These are phyloP conservation scores for Corylus avellana DNA, from an alignment of 306 rosid genomes.

Conservation along the genomic window DNA sequence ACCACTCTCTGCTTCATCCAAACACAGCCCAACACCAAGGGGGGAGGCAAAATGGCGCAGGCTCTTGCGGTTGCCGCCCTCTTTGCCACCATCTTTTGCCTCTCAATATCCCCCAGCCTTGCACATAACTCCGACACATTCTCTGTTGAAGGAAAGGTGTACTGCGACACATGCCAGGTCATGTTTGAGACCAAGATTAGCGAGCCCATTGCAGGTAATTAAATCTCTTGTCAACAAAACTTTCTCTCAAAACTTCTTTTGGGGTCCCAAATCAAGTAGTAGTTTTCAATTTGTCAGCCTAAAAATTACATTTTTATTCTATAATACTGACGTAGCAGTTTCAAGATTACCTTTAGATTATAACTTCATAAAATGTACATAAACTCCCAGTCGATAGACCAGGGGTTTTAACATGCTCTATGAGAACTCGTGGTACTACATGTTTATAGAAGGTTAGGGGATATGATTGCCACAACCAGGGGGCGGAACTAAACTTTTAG, in stretches of 20 bases:
- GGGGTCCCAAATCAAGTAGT: background rate
- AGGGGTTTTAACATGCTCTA: no score
- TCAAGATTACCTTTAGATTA: no score
- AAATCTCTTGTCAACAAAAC: background rate
- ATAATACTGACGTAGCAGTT: no score
- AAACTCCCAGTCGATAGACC: no score
- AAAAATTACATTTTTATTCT: no score
- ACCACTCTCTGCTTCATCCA: background rate
- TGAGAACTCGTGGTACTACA: no score
- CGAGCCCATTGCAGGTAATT: slow-evolving; percentile 12
- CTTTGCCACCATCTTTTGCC: slow-evolving; percentile 16
- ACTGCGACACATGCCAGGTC: slow-evolving; percentile 35
- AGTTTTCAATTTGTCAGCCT: no score
- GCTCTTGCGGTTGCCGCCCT: slow-evolving; percentile 10
- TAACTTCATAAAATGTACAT: no score
- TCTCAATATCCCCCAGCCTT: background rate
- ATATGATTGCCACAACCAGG: no score
- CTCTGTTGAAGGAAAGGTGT: slow-evolving; percentile 26
- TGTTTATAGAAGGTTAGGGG: no score
- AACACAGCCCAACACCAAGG: background rate
- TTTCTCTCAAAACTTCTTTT: background rate
- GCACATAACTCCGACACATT: background rate
- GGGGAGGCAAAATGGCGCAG: slow-evolving; percentile 19
- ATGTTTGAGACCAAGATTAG: slow-evolving; percentile 28
- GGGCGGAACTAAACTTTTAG: no score